Percentiles rank a stretch among this genome's conserved stretches.
phyloP scores from a whole-genome alignment of 306 rosid species.

The Acmispon strigosus region DNA sequence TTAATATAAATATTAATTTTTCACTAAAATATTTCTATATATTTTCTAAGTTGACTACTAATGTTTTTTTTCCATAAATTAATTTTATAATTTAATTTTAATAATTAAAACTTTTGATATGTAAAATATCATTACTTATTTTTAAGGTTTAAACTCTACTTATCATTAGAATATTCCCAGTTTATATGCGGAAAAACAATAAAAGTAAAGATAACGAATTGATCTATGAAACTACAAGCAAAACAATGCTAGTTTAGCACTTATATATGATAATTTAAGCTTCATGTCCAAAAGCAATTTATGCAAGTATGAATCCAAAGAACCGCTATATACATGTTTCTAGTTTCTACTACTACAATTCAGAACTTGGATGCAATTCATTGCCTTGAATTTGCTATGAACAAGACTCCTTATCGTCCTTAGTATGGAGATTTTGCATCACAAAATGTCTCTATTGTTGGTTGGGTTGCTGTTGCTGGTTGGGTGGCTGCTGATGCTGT shows the following conservation, averaged over 20 bases:
- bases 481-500: constrained; percentile 25
- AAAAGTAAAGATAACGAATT: no score
- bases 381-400: constrained; percentile 21
- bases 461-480: constrained; percentile 13
- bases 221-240: background rate
- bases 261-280: background rate
- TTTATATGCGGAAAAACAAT: background rate
- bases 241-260: background rate
- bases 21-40: no score
- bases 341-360: background rate
- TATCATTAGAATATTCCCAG: background rate
- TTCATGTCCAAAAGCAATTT: constrained; percentile 18
- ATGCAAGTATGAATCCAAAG: background rate
- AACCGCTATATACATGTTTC: background rate
- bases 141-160: no score
- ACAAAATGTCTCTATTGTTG: constrained; percentile 23
- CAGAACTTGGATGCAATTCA: background rate
- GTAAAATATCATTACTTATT: no score
- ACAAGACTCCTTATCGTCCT: background rate
- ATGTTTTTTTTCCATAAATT: no score
- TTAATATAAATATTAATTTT: no score
- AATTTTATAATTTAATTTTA: no score
- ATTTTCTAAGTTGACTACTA: no score
- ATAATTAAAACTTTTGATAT: no score
- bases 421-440: constrained; percentile 20